Percentiles rank a stretch among this genome's conserved stretches.
These are phyloP conservation scores for Lanzia echinophila DNA, from an alignment of 2,329 filamentous ascomycete species.

Conservation along the genomic window DNA sequence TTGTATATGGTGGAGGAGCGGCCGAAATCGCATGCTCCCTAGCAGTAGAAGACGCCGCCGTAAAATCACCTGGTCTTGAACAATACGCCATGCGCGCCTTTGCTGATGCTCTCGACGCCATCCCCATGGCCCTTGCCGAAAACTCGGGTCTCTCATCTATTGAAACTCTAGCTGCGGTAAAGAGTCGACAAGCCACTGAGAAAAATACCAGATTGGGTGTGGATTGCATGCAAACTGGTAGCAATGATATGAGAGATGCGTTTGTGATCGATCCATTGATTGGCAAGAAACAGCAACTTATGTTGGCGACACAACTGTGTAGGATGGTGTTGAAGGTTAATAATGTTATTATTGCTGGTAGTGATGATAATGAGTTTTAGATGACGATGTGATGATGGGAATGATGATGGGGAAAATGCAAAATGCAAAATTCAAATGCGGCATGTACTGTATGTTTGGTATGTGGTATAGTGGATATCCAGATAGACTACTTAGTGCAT, in stretches of 20 bases:
- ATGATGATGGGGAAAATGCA: too few relatives aligned
- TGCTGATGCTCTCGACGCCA: conserved; percentile 83
- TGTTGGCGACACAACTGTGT: conserved; percentile 94
- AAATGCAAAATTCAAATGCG: too few relatives aligned
- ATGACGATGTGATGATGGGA: too few relatives aligned
- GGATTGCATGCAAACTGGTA: conserved; percentile 94
- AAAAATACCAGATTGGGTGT: conserved; percentile 75
- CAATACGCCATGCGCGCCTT: conserved; percentile 99
- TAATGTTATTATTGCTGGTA: conserved; percentile 88
- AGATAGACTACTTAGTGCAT: too few relatives aligned
- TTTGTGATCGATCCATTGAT: conserved; percentile 98
- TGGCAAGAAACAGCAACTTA: conserved; percentile 93
- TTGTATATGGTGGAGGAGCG: conserved; percentile 94
- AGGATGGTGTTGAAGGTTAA: conserved; percentile 97
- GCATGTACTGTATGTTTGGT: too few relatives aligned
- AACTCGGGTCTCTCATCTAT: conserved; percentile 96
- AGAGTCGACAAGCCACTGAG: conserved; percentile 92
- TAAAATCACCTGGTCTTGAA: conserved; percentile 93
- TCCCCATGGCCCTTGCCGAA: conserved; percentile 94
- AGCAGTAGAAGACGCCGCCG: conserved; percentile 89
- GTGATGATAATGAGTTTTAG: conserved; percentile 82
- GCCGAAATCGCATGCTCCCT: conserved; percentile 96
- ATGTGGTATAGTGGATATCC: too few relatives aligned
- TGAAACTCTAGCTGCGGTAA: conserved; percentile 88
- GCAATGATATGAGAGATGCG: conserved; percentile 94